Conservation (phyloP, 345 rosid genomes). For the Dipteronia dyeriana region DNA sequence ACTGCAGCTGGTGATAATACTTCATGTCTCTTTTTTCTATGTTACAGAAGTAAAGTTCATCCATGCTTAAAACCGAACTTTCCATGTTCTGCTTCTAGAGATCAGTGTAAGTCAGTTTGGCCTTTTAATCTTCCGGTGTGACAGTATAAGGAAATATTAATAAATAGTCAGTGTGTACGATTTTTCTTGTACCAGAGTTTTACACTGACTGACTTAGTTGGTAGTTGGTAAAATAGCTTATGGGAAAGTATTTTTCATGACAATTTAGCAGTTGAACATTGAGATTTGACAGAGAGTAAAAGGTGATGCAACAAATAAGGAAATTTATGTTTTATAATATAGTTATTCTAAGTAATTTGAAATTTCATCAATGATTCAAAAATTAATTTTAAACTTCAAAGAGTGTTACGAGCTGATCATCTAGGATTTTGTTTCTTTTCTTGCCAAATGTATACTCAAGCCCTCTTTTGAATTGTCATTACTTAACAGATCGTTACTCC, state of each 20-base stretch:
- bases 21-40: slow-evolving; percentile 13
- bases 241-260: not conserved
- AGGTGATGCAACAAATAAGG: not conserved
- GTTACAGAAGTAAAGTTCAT: slow-evolving; percentile 51
- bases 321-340: not conserved
- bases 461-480: not conserved
- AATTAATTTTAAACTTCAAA: not conserved
- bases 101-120: slow-evolving; percentile 45
- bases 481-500: slow-evolving; percentile 46
- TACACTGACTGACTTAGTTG: not conserved
- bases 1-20: not conserved
- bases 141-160: not conserved
- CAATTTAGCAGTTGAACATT: not conserved
- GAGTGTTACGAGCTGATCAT: not conserved
- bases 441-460: not conserved
- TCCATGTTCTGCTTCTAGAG: slow-evolving; percentile 54
- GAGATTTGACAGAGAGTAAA: not conserved
- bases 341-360: not conserved
- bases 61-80: slow-evolving; percentile 65
- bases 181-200: not conserved
- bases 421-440: not conserved
- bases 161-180: not conserved
- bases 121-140: not conserved
- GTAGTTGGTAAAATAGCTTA: not conserved
- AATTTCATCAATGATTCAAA: not conserved